A percentile compares a stretch with the other conserved stretches of the same genome.
Evolutionary conservation across 1,284 basidiomycete genomes (phyloP).

Genomic region (Microbotryum intermedium): DNA sequence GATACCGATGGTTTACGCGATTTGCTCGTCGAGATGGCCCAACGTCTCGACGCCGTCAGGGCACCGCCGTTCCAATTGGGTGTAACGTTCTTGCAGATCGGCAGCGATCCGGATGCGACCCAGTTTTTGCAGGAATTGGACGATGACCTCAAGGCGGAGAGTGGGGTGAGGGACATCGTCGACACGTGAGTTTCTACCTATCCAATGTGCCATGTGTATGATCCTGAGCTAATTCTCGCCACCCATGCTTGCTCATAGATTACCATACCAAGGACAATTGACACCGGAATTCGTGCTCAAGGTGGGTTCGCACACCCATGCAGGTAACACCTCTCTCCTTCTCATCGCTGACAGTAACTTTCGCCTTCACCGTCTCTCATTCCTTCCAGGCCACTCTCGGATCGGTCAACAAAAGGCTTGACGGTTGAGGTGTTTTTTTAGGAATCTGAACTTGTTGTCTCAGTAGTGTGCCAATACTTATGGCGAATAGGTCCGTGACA

Average conservation of each 20-base stretch:
- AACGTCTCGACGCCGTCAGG: conserved; percentile 21
- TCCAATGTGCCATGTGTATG: too few species aligned
- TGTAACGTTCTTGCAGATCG: conserved; percentile 26
- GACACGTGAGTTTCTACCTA: conserved; percentile 1
- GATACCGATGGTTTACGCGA: conserved; percentile 18
- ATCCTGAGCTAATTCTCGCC: neutral
- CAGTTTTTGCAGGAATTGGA: conserved; percentile 27
- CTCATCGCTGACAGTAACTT: neutral
- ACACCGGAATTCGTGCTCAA: conserved; percentile 21
- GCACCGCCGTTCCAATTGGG: conserved; percentile 29
- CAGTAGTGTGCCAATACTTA: neutral
- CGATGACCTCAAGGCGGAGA: conserved; percentile 25
- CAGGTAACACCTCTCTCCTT: neutral
- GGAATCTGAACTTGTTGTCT: neutral
- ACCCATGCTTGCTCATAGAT: neutral
- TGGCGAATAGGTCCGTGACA: neutral
- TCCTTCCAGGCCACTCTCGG: conserved; percentile 8
- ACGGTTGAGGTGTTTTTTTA: neutral
- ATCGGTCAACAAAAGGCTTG: conserved; percentile 11
- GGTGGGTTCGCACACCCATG: neutral
- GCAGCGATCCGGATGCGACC: conserved; percentile 21
- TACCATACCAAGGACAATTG: conserved; percentile 3
- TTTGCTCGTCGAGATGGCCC: conserved; percentile 25
- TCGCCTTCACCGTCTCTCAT: neutral
- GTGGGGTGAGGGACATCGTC: conserved; percentile 24